Conservation (phyloP, 345 rosid genomes). For the Turritis glabra region DNA sequence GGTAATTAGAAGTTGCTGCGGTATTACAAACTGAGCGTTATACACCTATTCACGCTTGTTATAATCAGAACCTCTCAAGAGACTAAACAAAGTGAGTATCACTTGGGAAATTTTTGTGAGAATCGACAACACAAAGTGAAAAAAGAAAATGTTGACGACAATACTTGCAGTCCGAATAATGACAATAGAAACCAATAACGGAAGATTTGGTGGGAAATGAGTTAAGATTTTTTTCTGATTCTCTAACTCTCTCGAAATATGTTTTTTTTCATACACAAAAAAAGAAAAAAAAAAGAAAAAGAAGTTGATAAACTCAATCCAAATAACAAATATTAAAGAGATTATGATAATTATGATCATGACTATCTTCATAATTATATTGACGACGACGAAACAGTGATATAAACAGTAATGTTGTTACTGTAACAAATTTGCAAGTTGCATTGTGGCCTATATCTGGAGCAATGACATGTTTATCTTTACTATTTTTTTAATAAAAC, state of each 20-base stretch:
- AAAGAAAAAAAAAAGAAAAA: too few relatives aligned
- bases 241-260: neutral
- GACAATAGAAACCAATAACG: neutral
- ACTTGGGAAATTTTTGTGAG: neutral
- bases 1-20: too few relatives aligned
- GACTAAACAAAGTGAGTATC: conserved; percentile 3
- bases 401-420: neutral
- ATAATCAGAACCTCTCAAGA: neutral
- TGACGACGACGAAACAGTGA: neutral
- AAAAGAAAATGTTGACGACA: conserved; percentile 4
- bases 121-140: conserved; percentile 11
- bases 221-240: too few relatives aligned
- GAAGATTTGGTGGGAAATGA: conserved; percentile 25
- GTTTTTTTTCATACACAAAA: neutral
- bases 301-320: neutral
- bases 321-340: neutral
- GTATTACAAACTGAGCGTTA: neutral
- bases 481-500: neutral
- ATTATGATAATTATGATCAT: conserved; percentile 11
- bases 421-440: conserved; percentile 15
- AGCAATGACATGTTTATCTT: neutral
- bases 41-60: neutral
- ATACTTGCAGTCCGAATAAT: neutral
- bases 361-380: conserved; percentile 24
- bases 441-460: neutral